Evolutionary conservation across 148 eudicot genomes (phyloP).

Genomic region (Silene uniflora): DNA sequence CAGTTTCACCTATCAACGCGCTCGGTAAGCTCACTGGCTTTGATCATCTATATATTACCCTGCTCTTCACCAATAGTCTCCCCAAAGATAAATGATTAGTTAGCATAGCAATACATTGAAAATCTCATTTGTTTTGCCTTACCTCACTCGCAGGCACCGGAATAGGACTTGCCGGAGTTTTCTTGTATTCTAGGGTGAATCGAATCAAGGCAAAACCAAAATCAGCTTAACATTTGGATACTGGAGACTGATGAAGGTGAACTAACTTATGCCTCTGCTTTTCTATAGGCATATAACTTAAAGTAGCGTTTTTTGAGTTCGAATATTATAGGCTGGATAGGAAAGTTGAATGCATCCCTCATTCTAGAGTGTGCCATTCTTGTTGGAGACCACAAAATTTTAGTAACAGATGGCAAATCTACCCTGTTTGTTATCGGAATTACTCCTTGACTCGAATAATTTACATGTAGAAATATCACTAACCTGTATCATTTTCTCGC

Average conservation of each 20-base stretch:
- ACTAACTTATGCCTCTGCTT: neutral
- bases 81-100: neutral
- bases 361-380: conserved; percentile 1
- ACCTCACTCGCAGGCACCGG: conserved; percentile 59
- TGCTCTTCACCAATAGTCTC: neutral
- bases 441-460: too few species aligned
- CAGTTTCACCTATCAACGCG: conserved; percentile 66
- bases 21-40: conserved; percentile 43
- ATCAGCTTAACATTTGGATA: conserved; percentile 36
- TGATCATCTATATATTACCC: neutral
- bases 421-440: neutral
- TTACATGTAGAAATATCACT: neutral
- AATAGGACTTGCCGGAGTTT: conserved; percentile 89
- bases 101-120: too few species aligned
- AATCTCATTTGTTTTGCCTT: neutral
- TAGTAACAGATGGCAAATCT: neutral
- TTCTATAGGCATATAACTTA: conserved; percentile 13
- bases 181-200: conserved; percentile 81
- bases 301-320: conserved; percentile 4
- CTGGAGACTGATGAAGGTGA: neutral
- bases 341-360: conserved; percentile 8
- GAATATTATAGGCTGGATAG: conserved; percentile 9
- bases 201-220: conserved; percentile 69
- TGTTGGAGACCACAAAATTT: conserved; percentile 1
- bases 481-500: neutral